A percentile compares a stretch with the other conserved stretches of the same genome.
Conservation (phyloP, 352 stramenopile species). For the Phytopythium montanum region DNA sequence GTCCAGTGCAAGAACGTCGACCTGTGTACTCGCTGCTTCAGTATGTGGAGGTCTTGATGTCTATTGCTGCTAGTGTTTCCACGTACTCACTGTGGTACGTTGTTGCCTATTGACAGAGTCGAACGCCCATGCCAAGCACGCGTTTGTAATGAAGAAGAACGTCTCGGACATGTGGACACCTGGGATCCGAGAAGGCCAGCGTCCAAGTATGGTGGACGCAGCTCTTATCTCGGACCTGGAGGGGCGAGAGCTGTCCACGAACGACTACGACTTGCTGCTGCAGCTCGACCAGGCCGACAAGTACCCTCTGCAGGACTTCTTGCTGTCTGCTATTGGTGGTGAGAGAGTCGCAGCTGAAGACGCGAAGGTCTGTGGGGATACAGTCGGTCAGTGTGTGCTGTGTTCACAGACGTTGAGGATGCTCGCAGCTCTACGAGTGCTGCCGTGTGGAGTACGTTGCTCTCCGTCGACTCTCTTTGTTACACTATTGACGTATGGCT, state of each 20-base stretch:
- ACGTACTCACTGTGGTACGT: background rate
- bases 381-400: slow-evolving; percentile 33
- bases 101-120: slow-evolving; percentile 24
- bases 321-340: slow-evolving; percentile 49
- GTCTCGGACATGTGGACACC: slow-evolving; percentile 56
- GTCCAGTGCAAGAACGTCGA: slow-evolving; percentile 78
- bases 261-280: slow-evolving; percentile 78
- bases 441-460: slow-evolving; percentile 46
- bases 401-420: slow-evolving; percentile 67
- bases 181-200: slow-evolving; percentile 30
- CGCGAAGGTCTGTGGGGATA: slow-evolving; percentile 46
- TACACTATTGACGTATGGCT: too few species aligned
- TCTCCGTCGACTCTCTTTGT: background rate
- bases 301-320: slow-evolving; percentile 64
- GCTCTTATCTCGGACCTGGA: slow-evolving; percentile 62
- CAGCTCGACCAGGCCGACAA: slow-evolving; percentile 62
- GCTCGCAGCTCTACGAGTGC: slow-evolving; percentile 41
- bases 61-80: background rate
- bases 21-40: slow-evolving; percentile 73
- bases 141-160: slow-evolving; percentile 71
- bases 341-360: slow-evolving; percentile 37
- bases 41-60: slow-evolving; percentile 23
- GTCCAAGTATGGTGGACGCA: slow-evolving; percentile 16
- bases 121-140: slow-evolving; percentile 59
- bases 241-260: slow-evolving; percentile 73